These are phyloP conservation scores for Colletotrichum agaves DNA, from an alignment of 2,329 filamentous ascomycete genomes.

Conservation along the genomic window DNA sequence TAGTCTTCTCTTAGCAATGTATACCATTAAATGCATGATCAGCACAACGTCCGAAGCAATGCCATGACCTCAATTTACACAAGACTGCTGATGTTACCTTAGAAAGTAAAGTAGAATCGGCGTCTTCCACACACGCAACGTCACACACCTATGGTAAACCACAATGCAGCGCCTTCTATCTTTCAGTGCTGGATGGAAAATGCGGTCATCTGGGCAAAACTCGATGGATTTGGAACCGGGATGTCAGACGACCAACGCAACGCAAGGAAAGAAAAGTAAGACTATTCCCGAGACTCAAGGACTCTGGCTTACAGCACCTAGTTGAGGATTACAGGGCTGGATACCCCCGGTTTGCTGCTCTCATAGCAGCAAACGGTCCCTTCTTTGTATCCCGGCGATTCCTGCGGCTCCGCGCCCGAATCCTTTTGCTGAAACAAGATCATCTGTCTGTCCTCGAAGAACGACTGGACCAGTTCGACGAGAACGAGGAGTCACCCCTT, in stretches of 20 bases:
- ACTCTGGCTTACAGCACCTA: neutral
- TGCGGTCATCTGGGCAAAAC: neutral
- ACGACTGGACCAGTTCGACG: conserved; percentile 43
- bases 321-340: conserved; percentile 35
- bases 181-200: conserved; percentile 5
- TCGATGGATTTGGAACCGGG: neutral
- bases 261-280: conserved; percentile 2
- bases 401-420: conserved; percentile 41
- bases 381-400: conserved; percentile 46
- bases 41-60: neutral
- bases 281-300: neutral
- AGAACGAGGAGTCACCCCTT: conserved; percentile 36
- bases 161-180: neutral
- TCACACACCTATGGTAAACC: neutral
- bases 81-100: neutral
- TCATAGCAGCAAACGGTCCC: conserved; percentile 42
- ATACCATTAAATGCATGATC: neutral
- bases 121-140: neutral
- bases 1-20: neutral
- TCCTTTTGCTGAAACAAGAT: conserved; percentile 48
- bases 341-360: conserved; percentile 46
- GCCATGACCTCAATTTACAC: neutral
- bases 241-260: neutral
- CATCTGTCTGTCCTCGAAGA: conserved; percentile 43
- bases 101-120: neutral